Base-by-base conservation (phyloP, 2,329 filamentous ascomycete genomes). In the Exophiala sideris region DNA sequence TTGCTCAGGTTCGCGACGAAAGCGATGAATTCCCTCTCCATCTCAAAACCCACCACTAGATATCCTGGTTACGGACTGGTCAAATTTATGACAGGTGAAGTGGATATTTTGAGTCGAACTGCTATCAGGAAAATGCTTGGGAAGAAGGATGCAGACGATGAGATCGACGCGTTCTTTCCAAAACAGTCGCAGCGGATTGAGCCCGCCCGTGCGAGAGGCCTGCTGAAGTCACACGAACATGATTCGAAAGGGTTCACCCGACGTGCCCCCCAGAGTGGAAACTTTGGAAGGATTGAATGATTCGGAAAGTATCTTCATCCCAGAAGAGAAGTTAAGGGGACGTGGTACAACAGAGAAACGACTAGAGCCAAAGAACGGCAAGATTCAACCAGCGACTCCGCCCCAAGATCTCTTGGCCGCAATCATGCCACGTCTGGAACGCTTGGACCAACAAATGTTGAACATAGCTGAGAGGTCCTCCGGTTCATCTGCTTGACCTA, bases 1-100 rank as follows among this genome's bases (percentile, higher is more conserved):
- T 24, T 45, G n/a, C 42, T 45, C 42, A 16, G 42, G 10, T 45
- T 45, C 33, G 42, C 21, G 18, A 45, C 42, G 42, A 32, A 32
- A 32, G 33, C 8, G 32, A 41, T 41, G 16, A 18, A 41, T 5
- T 41, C 4, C 14, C 8, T 41, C 10, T 18, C 39, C 9, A 10
- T 41, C 39, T 41, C 39, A n/a, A 24, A 45, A 33, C 10, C 21
- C 7, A n/a, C 42, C 7, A 45, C 42, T 8, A 20, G 8, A 41
- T 41, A 41, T 20, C 38, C 38, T 45, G 21, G 42, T 3, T 45
- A 45, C 32, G 42, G 42, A 8, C 33, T 32, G 16, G 42, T 45
- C 6, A 29, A 45, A 34, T 34, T 45, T n/a, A 45, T 12, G 21
- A 5, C 6, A 4, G 42, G 42, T 8, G 42, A 45, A 16, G 33